phyloP scores from a whole-genome alignment of 2,329 filamentous ascomycete genomes.

The Neurospora sp. region DNA sequence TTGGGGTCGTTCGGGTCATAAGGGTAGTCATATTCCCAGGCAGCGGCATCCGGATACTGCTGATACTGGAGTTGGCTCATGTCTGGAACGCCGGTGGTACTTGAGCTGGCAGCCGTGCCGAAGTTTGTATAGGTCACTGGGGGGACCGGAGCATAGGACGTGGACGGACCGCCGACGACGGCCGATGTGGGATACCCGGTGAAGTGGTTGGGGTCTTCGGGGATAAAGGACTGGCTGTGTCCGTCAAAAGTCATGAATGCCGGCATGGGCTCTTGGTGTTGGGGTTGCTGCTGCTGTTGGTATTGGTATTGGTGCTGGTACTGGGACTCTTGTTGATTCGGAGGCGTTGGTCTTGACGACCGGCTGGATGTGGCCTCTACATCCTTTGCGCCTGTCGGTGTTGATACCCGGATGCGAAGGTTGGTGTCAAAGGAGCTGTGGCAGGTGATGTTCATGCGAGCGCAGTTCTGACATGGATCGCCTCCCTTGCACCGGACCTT shows the following conservation, averaged over 20 bases:
- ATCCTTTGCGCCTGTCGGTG: constrained; percentile 11
- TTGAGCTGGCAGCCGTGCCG: neutral
- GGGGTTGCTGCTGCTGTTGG: neutral
- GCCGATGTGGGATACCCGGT: neutral
- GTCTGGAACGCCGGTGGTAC: neutral
- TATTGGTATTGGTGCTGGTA: constrained; percentile 1
- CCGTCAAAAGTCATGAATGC: neutral
- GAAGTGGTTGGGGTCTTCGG: constrained; percentile 7
- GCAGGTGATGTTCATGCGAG: constrained; percentile 17
- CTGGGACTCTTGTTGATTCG: neutral
- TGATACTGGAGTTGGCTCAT: neutral
- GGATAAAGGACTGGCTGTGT: constrained; percentile 1
- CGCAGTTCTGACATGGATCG: constrained; percentile 16
- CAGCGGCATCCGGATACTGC: neutral
- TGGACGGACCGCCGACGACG: neutral
- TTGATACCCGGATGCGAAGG: constrained; percentile 15
- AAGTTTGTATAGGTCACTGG: neutral
- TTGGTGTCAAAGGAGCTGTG: constrained; percentile 18
- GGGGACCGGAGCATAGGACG: neutral
- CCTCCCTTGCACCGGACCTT: constrained; percentile 17
- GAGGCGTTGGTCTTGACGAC: neutral
- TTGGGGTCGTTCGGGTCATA: neutral
- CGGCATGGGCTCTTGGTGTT: neutral
- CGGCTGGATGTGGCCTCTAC: constrained; percentile 8
- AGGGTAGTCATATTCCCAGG: neutral